phyloP scores from a whole-genome alignment of 371 early-diverging fungal genomes.

The Mortierella sp. region DNA sequence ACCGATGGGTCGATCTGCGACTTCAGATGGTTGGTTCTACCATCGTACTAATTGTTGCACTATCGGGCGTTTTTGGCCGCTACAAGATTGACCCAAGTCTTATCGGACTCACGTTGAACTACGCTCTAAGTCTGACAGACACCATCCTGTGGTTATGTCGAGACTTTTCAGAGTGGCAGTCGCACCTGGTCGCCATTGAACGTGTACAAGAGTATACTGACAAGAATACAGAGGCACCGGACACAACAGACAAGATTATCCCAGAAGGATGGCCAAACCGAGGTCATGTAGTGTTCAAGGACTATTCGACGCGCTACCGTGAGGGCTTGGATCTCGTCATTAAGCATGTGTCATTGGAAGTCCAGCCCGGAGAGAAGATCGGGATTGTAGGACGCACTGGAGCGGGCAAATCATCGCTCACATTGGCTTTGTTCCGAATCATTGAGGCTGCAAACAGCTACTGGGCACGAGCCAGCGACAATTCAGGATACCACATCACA shows the following conservation, averaged over 20 bases:
- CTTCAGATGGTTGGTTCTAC: constrained; percentile 31
- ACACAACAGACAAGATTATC: constrained; percentile 31
- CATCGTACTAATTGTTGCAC: constrained; percentile 52
- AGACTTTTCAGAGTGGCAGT: constrained; percentile 18
- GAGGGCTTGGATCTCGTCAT: constrained; percentile 69
- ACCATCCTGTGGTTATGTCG: constrained; percentile 64
- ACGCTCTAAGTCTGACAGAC: constrained; percentile 81
- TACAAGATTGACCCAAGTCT: constrained; percentile 52
- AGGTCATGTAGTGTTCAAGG: constrained; percentile 68
- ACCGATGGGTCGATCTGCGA: constrained; percentile 42
- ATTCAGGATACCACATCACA: too few species aligned
- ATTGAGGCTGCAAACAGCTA: constrained; percentile 63
- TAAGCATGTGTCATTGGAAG: constrained; percentile 61
- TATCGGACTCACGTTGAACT: constrained; percentile 85
- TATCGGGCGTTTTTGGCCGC: constrained; percentile 58
- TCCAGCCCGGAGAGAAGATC: constrained; percentile 63
- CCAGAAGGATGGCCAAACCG: constrained; percentile 63
- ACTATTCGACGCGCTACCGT: constrained; percentile 67
- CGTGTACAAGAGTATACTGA: constrained; percentile 70
- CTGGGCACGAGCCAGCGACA: constrained; percentile 41
- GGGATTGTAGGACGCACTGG: constrained; percentile 73
- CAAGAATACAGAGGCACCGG: constrained; percentile 71
- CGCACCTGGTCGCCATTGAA: constrained; percentile 69
- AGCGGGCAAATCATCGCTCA: constrained; percentile 76
- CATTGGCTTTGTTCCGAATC: constrained; percentile 74